Conservation (phyloP, 1,284 basidiomycete genomes). For the Marasmius oreades region DNA sequence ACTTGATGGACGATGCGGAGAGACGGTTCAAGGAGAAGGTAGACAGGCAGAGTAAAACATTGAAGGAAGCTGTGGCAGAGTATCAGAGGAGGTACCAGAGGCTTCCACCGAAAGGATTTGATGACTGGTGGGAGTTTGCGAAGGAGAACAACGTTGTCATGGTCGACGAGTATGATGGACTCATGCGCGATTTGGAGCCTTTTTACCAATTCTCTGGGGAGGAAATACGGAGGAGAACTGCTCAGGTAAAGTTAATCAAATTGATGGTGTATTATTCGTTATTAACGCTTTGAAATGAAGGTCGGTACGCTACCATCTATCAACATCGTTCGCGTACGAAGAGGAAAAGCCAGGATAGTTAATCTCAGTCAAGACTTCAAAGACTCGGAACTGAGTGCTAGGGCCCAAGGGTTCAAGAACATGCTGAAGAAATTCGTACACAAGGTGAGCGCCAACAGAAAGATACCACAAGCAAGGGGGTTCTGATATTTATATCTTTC, state of each 20-base stretch:
- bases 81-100: conserved; percentile 77
- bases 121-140: conserved; percentile 86
- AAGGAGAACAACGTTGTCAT: conserved; percentile 71
- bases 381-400: conserved; percentile 69
- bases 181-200: conserved; percentile 77
- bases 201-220: conserved; percentile 74
- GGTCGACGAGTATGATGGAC: conserved; percentile 87
- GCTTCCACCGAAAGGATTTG: conserved; percentile 85
- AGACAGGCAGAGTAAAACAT: conserved; percentile 69
- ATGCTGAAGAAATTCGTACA: conserved; percentile 74
- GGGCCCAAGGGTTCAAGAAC: conserved; percentile 70
- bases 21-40: conserved; percentile 64
- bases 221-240: conserved; percentile 68
- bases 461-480: background rate
- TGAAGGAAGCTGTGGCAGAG: conserved; percentile 71
- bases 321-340: conserved; percentile 75
- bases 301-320: conserved; percentile 79
- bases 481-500: conserved; percentile 1
- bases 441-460: conserved; percentile 44
- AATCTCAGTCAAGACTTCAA: conserved; percentile 55
- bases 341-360: conserved; percentile 61
- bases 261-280: conserved; percentile 5
- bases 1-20: conserved; percentile 79
- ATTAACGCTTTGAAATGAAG: conserved; percentile 29
- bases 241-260: conserved; percentile 47